Evolutionary conservation across 108 stramenopile species (phyloP).

Genomic region (Fragilaria radians): DNA sequence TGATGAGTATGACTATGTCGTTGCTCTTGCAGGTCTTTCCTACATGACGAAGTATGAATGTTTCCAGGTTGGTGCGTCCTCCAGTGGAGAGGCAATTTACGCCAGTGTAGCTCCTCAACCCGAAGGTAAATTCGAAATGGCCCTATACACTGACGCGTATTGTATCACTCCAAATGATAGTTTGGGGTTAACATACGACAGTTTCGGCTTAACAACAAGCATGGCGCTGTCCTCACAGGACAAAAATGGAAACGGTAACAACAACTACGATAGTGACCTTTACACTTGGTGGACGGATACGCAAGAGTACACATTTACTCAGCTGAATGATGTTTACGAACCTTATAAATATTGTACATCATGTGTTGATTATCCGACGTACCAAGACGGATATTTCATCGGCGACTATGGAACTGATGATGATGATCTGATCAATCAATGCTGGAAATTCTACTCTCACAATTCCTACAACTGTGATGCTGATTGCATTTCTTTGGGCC

Average conservation of each 20-base stretch:
- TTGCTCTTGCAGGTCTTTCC: slow-evolving; percentile 70
- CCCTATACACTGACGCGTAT: slow-evolving; percentile 56
- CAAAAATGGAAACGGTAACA: slow-evolving; percentile 21
- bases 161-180: slow-evolving; percentile 44
- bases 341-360: slow-evolving; percentile 66
- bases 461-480: slow-evolving; percentile 64
- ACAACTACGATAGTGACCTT: slow-evolving; percentile 22
- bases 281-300: slow-evolving; percentile 53
- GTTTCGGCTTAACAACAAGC: slow-evolving; percentile 43
- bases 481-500: slow-evolving; percentile 64
- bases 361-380: slow-evolving; percentile 86
- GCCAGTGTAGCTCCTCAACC: slow-evolving; percentile 49
- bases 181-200: slow-evolving; percentile 54
- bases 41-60: slow-evolving; percentile 82
- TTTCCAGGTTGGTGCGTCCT: slow-evolving; percentile 41
- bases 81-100: slow-evolving; percentile 48
- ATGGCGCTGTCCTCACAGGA: slow-evolving; percentile 29
- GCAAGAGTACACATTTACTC: slow-evolving; percentile 74
- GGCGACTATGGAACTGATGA: slow-evolving; percentile 78
- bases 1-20: slow-evolving; percentile 81
- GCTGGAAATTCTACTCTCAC: slow-evolving; percentile 88
- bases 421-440: slow-evolving; percentile 87
- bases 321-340: slow-evolving; percentile 72
- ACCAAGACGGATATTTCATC: slow-evolving; percentile 86
- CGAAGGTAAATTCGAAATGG: slow-evolving; percentile 62